Evolutionary conservation across 306 rosid species (phyloP).

Genomic region (Castanea mollissima): DNA sequence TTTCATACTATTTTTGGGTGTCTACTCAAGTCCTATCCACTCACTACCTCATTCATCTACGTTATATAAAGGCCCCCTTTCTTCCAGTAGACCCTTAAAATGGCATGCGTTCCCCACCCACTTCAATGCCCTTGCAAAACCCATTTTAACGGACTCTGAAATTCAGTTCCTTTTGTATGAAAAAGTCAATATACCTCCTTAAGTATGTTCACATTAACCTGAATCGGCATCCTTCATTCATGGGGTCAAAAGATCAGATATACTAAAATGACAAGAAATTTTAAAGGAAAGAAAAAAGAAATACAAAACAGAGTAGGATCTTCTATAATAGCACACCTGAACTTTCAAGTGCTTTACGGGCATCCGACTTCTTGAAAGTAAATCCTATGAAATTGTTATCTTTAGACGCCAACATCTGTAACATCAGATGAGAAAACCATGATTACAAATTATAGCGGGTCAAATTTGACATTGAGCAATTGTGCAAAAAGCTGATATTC

Average conservation of each 20-base stretch:
- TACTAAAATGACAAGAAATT: not conserved
- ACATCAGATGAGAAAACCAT: not conserved
- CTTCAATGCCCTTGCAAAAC: not conserved
- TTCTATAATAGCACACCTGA: constrained; percentile 54
- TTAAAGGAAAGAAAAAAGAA: not conserved
- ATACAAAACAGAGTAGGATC: not conserved
- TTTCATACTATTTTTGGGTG: not conserved
- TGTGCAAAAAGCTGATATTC: not conserved
- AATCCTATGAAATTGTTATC: constrained; percentile 96
- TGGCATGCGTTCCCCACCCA: not conserved
- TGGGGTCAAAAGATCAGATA: not conserved
- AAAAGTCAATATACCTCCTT: not conserved
- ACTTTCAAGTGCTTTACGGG: constrained; percentile 73
- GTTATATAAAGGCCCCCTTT: not conserved
- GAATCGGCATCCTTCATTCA: not conserved
- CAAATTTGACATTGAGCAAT: not conserved
- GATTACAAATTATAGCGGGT: not conserved
- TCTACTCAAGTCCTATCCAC: not conserved
- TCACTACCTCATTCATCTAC: not conserved
- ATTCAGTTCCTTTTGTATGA: not conserved
- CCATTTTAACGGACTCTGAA: not conserved
- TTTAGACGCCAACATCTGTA: constrained; percentile 97
- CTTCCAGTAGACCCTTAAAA: not conserved
- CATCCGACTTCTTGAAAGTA: constrained; percentile 85
- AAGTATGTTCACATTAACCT: not conserved